Conservation (phyloP, 2,329 filamentous ascomycete species). For the Phoma sp. region DNA sequence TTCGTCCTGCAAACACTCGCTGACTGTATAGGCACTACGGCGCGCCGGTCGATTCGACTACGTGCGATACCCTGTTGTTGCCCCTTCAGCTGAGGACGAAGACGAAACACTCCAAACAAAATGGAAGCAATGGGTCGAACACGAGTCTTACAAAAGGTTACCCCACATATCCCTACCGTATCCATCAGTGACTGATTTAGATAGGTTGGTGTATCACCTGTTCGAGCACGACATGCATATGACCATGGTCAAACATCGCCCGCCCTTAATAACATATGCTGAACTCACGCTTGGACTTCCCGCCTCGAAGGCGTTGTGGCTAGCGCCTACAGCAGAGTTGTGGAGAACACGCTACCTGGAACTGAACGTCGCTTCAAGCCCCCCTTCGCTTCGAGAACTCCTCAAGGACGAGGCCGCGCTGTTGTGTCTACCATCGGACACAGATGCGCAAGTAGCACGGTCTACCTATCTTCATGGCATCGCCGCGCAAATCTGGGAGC, state of each 20-base stretch:
- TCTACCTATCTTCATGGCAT: slow-evolving; percentile 26
- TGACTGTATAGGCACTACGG: slow-evolving; percentile 51
- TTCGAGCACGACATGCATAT: slow-evolving; percentile 32
- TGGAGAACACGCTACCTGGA: slow-evolving; percentile 64
- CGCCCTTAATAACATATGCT: slow-evolving; percentile 69
- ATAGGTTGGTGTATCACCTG: slow-evolving; percentile 27
- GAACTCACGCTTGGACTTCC: slow-evolving; percentile 71
- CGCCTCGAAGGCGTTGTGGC: slow-evolving; percentile 66
- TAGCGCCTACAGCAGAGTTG: slow-evolving; percentile 64
- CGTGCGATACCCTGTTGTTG: slow-evolving; percentile 57
- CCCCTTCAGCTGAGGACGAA: slow-evolving; percentile 56
- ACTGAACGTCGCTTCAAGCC: background rate
- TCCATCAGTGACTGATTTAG: background rate
- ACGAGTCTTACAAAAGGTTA: slow-evolving; percentile 71
- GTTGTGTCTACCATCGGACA: slow-evolving; percentile 53
- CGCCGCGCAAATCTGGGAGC: slow-evolving; percentile 28
- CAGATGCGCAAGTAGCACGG: slow-evolving; percentile 52
- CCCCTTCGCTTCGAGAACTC: slow-evolving; percentile 15
- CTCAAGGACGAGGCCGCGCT: slow-evolving; percentile 55
- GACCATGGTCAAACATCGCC: slow-evolving; percentile 26
- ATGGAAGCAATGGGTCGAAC: slow-evolving; percentile 67
- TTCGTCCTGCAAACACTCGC: background rate
- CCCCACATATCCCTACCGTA: slow-evolving; percentile 51
- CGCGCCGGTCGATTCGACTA: slow-evolving; percentile 63
- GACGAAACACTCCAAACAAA: slow-evolving; percentile 64